Conservation (phyloP, 1,284 basidiomycete species). For the Moesziomyces globuligerus region DNA sequence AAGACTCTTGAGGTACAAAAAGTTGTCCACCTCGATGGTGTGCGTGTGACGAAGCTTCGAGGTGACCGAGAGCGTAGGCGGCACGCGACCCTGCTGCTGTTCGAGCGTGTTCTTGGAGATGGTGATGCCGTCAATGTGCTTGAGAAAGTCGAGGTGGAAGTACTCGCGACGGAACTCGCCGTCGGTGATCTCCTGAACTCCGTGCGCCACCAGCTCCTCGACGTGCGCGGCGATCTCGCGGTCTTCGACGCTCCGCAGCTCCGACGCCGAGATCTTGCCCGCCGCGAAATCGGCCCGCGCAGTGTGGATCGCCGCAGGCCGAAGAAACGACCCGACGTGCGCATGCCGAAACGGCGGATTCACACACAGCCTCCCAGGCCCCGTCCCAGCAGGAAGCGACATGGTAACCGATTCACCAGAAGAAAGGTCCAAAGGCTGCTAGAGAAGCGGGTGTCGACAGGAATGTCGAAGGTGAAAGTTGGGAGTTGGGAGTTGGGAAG, state of each 20-base stretch:
- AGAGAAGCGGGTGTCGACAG: neutral
- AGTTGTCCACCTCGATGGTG: slow-evolving; percentile 66
- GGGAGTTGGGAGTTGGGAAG: too few species aligned
- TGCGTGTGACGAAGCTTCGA: slow-evolving; percentile 58
- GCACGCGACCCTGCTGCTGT: slow-evolving; percentile 45
- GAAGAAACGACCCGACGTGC: slow-evolving; percentile 69
- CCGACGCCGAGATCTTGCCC: slow-evolving; percentile 69
- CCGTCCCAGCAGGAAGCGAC: slow-evolving; percentile 33
- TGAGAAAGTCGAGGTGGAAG: slow-evolving; percentile 55
- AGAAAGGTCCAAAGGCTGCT: neutral
- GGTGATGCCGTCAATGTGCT: slow-evolving; percentile 50
- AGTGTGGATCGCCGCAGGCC: slow-evolving; percentile 72
- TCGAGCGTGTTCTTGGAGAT: slow-evolving; percentile 56
- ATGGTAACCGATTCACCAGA: too few species aligned
- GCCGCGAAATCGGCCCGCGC: slow-evolving; percentile 70
- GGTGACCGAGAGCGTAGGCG: slow-evolving; percentile 67
- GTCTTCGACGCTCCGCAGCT: slow-evolving; percentile 72
- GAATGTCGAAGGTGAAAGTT: neutral
- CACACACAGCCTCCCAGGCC: slow-evolving; percentile 16
- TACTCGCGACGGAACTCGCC: slow-evolving; percentile 71
- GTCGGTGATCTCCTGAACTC: slow-evolving; percentile 74
- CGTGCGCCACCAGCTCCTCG: slow-evolving; percentile 71
- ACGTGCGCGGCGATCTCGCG: slow-evolving; percentile 72
- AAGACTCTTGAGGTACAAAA: slow-evolving; percentile 62
- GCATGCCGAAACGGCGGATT: slow-evolving; percentile 49